Evolutionary conservation across 805 yeast genomes (phyloP), one percentile per base, ranked within the genome.

Genomic region (Aciculoconidium aculeatum): DNA sequence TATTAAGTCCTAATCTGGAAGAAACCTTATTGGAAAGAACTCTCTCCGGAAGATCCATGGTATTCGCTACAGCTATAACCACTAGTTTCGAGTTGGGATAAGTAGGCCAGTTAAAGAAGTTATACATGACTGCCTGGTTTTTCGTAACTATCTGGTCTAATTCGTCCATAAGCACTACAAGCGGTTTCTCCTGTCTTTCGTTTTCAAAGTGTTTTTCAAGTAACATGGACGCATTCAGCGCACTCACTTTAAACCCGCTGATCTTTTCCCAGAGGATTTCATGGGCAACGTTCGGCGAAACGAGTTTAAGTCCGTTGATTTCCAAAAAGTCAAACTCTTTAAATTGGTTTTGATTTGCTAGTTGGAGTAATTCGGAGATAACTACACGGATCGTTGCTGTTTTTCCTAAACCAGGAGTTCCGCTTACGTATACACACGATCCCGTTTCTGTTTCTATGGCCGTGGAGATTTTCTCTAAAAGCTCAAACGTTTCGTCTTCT

Each of bases 401-500:
- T 50, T 92, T 92, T 8, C 98, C 98, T 2, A 94, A 90, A 6
- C 99, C 99, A 0, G 99, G 98, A 0, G 96, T 86, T 3, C 99
- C 99, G 54, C 95, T 85, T 7, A 92, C 77, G 49, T 88, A 92
- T 5, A 92, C 56, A 41, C 95, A 85, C 6, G 88, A 72, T 0
- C 97, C 96, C 1, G 80, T 70, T 23, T 73, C 72, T 10, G 79
- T 70, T 26, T 67, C 67, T 18, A 90, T 72, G 0, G 95, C 82
- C 25, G 75, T 67, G 42, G 86, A 87, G 4, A 92, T 51, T 23
- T 76, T 74, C 24, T 72, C 49, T 51, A 77, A 84, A 4, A 92
- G 61, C 32, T 77, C 71, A 7, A 77, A 72, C 48, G 80, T 87
- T 51, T 92, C 94, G 12, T 72, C 70, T 39, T 86, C 96, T 31